A percentile compares a stretch with the other conserved stretches of the same genome.
These are phyloP conservation scores for Globisporangium apiculatum DNA, from an alignment of 352 stramenopile species.

Conservation along the genomic window DNA sequence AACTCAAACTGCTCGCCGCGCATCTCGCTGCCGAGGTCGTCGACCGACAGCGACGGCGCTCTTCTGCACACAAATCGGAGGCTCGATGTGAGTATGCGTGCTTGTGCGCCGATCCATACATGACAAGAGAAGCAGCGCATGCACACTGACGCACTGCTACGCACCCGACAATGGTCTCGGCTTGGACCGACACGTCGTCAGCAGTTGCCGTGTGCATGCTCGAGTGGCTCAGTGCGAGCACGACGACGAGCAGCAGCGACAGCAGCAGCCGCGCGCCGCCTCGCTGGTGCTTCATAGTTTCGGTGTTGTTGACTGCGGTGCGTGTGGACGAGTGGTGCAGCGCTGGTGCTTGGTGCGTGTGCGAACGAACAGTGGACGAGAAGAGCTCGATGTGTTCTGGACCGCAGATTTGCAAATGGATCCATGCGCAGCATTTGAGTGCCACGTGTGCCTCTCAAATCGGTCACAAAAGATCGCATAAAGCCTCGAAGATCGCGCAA, in stretches of 20 bases:
- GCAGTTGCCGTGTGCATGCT: constrained; percentile 9
- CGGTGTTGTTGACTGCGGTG: neutral
- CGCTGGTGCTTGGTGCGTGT: neutral
- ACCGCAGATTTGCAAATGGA: constrained; percentile 1
- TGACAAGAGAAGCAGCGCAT: too few relatives aligned
- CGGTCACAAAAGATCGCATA: neutral
- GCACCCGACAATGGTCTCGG: constrained; percentile 34
- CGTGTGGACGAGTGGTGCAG: neutral
- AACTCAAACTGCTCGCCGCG: constrained; percentile 88
- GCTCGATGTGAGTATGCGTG: neutral
- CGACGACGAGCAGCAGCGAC: constrained; percentile 32
- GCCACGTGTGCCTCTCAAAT: neutral
- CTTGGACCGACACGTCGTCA: constrained; percentile 29
- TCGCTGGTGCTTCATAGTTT: constrained; percentile 8
- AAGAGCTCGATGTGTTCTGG: too few relatives aligned
- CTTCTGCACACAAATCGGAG: constrained; percentile 16
- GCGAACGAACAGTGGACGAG: too few relatives aligned
- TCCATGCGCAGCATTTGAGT: neutral
- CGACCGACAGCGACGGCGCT: constrained; percentile 26
- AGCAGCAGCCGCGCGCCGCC: constrained; percentile 12
- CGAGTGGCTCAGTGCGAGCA: constrained; percentile 24
- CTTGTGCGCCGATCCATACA: too few relatives aligned
- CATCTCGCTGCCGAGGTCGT: constrained; percentile 43
- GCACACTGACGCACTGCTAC: constrained; percentile 3
- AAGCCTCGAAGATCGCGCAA: neutral